Evolutionary conservation across 2,329 filamentous ascomycete genomes (phyloP).

Genomic region (Aspergillus alliaceus): DNA sequence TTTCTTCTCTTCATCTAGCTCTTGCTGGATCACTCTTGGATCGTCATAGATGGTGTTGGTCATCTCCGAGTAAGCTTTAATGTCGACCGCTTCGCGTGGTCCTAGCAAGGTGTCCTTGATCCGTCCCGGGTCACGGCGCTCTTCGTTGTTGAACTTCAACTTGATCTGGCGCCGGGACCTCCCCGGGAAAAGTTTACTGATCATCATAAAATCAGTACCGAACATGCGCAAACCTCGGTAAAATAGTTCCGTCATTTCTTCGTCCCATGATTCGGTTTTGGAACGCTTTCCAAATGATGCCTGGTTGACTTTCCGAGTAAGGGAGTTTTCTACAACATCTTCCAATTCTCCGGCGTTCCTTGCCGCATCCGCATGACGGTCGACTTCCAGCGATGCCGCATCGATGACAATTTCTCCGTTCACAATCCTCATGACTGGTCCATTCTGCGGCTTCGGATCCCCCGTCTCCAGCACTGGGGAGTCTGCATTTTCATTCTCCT

Average conservation of each 20-base stretch:
- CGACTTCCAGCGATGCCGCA: constrained; percentile 53
- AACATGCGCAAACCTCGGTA: constrained; percentile 64
- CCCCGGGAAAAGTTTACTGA: constrained; percentile 61
- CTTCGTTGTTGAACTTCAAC: constrained; percentile 63
- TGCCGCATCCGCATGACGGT: constrained; percentile 55
- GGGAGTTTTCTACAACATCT: constrained; percentile 47
- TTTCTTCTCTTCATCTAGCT: constrained; percentile 47
- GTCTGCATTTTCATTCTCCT: constrained; percentile 29
- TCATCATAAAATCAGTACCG: constrained; percentile 66
- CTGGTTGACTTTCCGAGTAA: constrained; percentile 49
- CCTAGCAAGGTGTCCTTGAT: constrained; percentile 54
- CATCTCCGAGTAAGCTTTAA: constrained; percentile 47
- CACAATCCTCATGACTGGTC: constrained; percentile 53
- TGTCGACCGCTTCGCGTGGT: constrained; percentile 44
- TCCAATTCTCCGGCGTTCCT: constrained; percentile 48
- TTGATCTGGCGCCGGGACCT: constrained; percentile 63
- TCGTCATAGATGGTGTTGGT: constrained; percentile 47
- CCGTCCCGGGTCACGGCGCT: constrained; percentile 54
- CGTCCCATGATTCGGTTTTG: constrained; percentile 57
- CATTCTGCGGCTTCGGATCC: constrained; percentile 32
- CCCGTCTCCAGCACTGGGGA: constrained; percentile 21
- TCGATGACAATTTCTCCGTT: constrained; percentile 60
- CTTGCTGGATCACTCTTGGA: constrained; percentile 39
- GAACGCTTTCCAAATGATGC: constrained; percentile 50
- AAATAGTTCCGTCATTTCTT: constrained; percentile 60